These are phyloP conservation scores for Hemileia vastatrix DNA, from an alignment of 1,284 basidiomycete genomes.

Conservation along the genomic window DNA sequence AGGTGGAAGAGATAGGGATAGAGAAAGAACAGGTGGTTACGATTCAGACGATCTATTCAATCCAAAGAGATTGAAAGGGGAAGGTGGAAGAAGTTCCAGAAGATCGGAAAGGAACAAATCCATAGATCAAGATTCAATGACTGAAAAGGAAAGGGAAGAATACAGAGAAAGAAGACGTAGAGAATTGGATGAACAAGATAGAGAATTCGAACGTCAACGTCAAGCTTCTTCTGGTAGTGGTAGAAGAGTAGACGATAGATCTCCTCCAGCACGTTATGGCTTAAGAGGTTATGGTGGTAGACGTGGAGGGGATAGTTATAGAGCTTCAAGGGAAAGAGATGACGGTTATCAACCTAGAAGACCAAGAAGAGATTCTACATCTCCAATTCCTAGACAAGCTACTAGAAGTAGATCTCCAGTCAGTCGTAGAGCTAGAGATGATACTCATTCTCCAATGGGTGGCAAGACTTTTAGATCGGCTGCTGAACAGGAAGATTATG, in stretches of 20 bases:
- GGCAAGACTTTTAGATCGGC: not conserved
- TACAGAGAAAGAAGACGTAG: slow-evolving; percentile 28
- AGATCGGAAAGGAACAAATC: slow-evolving; percentile 15
- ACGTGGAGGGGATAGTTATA: slow-evolving; percentile 23
- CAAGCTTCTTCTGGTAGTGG: slow-evolving; percentile 21
- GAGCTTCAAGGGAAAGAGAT: not conserved
- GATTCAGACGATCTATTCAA: not conserved
- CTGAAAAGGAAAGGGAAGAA: slow-evolving; percentile 17
- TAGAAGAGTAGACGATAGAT: slow-evolving; percentile 28
- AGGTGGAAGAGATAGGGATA: no score
- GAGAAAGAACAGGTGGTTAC: not conserved
- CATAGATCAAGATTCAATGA: slow-evolving; percentile 20
- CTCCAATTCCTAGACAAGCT: slow-evolving; percentile 20
- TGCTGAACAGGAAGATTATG: slow-evolving; percentile 37
- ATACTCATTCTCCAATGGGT: slow-evolving; percentile 3
- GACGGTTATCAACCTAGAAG: not conserved
- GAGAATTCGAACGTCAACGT: slow-evolving; percentile 17
- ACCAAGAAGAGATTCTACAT: slow-evolving; percentile 10
- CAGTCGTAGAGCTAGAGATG: slow-evolving; percentile 5
- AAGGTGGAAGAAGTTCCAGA: not conserved
- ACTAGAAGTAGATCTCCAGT: slow-evolving; percentile 8
- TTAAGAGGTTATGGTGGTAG: slow-evolving; percentile 9
- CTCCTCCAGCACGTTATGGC: slow-evolving; percentile 26
- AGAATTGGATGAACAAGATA: slow-evolving; percentile 15
- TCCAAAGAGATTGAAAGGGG: not conserved